phyloP scores from a whole-genome alignment of 2,329 filamentous ascomycete species.

The Penicillium occitanis region DNA sequence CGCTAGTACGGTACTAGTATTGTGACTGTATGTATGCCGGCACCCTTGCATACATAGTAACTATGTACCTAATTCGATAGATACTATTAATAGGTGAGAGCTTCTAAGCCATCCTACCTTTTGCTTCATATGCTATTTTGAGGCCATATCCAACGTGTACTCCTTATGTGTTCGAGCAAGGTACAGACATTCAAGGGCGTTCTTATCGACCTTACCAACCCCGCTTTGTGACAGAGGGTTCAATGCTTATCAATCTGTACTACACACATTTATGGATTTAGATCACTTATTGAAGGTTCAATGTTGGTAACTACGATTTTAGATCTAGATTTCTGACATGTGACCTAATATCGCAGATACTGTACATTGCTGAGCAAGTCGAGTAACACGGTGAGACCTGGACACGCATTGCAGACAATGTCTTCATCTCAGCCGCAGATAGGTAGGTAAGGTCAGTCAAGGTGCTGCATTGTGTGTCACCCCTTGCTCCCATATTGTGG shows the following conservation, averaged over 20 bases:
- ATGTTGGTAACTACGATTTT: neutral
- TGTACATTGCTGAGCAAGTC: neutral
- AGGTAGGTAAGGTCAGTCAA: neutral
- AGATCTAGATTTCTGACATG: neutral
- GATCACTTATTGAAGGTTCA: neutral
- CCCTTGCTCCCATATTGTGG: constrained; percentile 1
- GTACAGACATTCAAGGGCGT: neutral
- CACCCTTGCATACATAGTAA: neutral
- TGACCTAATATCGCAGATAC: neutral
- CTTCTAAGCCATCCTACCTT: neutral
- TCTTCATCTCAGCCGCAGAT: neutral
- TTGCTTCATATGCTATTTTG: neutral
- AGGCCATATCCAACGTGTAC: neutral
- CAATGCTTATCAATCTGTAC: neutral
- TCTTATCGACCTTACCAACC: neutral
- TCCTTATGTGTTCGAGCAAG: neutral
- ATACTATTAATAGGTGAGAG: neutral
- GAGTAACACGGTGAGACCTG: neutral
- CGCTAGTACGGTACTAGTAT: constrained; percentile 2
- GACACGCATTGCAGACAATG: neutral
- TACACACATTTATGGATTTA: neutral
- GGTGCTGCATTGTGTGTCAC: neutral
- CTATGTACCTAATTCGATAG: too few species aligned
- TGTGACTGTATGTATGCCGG: neutral
- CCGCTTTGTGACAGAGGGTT: neutral